phyloP scores from a whole-genome alignment of 2,329 filamentous ascomycete genomes.

The Orbilia javanica region DNA sequence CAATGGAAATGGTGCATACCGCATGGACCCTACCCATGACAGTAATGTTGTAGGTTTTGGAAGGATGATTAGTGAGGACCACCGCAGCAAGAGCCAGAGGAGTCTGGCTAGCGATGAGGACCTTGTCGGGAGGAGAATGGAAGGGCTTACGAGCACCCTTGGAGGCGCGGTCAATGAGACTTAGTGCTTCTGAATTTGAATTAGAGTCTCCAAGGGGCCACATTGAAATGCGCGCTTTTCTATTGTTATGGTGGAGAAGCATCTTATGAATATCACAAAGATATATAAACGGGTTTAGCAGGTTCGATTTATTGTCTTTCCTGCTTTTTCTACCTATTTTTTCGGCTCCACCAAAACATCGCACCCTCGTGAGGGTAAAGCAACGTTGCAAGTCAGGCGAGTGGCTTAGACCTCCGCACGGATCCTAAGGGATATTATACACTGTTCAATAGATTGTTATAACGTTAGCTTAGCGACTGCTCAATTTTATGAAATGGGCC shows the following conservation, averaged over 20 bases:
- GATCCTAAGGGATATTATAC: neutral
- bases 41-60: slow-evolving; percentile 37
- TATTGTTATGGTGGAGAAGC: neutral
- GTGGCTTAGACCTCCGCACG: neutral
- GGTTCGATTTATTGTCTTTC: neutral
- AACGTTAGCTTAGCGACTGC: neutral
- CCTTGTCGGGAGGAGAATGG: slow-evolving; percentile 71
- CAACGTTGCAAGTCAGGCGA: neutral
- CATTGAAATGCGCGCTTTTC: neutral
- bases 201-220: slow-evolving; percentile 6
- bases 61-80: slow-evolving; percentile 52
- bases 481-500: neutral
- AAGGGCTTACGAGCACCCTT: slow-evolving; percentile 64
- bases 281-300: slow-evolving; percentile 1
- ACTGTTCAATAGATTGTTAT: neutral
- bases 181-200: slow-evolving; percentile 67
- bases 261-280: slow-evolving; percentile 7
- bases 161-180: slow-evolving; percentile 67
- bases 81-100: slow-evolving; percentile 68
- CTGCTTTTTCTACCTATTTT: neutral
- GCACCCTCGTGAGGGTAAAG: neutral
- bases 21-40: slow-evolving; percentile 43
- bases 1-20: slow-evolving; percentile 35
- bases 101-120: slow-evolving; percentile 72
- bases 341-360: neutral